phyloP scores from a whole-genome alignment of 306 rosid genomes.

The Dryas drummondii region DNA sequence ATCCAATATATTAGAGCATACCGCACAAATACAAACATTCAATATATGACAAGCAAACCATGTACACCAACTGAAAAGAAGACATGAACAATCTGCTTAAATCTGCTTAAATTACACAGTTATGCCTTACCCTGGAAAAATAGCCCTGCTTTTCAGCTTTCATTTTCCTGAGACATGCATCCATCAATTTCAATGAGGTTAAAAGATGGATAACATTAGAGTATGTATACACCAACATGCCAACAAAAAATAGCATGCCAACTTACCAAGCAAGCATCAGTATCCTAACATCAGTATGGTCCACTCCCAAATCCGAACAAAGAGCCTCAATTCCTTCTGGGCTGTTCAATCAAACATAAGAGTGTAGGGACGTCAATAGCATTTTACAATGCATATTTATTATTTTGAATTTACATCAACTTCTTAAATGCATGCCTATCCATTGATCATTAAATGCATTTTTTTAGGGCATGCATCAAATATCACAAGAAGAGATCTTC shows the following conservation, averaged over 20 bases:
- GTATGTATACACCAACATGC: not conserved
- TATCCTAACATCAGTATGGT: constrained; percentile 63
- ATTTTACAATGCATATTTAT: not conserved
- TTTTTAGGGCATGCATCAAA: too few relatives aligned
- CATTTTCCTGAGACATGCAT: constrained; percentile 57
- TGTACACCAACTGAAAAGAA: not conserved
- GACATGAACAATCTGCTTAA: not conserved
- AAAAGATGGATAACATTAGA: constrained; percentile 15
- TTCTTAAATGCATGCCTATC: not conserved
- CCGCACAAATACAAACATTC: not conserved
- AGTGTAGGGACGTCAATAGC: not conserved
- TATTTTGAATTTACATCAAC: not conserved
- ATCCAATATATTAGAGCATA: not conserved
- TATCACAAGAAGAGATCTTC: too few relatives aligned
- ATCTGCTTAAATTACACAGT: not conserved
- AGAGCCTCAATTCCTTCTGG: constrained; percentile 68
- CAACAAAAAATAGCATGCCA: not conserved
- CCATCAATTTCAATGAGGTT: constrained; percentile 1
- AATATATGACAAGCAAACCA: not conserved
- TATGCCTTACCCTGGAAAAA: constrained; percentile 54
- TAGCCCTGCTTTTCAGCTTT: constrained; percentile 68
- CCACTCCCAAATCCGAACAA: constrained; percentile 52
- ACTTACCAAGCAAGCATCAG: constrained; percentile 69
- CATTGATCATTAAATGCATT: too few relatives aligned
- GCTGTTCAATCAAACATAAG: constrained; percentile 42